These are phyloP conservation scores for Clitopilus hobsonii DNA, from an alignment of 768 basidiomycete species.

Conservation along the genomic window DNA sequence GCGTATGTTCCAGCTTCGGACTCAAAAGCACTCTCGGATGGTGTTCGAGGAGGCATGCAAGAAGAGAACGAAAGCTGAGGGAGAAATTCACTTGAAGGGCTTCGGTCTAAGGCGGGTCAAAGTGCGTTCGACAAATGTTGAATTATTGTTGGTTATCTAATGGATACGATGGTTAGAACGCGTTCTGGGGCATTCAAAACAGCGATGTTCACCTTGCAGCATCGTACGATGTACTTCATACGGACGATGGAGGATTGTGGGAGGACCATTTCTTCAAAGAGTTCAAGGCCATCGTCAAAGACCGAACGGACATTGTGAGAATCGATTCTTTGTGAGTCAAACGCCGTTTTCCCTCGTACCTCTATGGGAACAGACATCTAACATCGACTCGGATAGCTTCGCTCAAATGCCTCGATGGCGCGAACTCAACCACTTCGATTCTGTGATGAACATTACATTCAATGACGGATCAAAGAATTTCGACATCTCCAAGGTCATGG, in stretches of 20 bases:
- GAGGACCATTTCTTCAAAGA: slow-evolving; percentile 25
- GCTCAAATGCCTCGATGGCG: background rate
- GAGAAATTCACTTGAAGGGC: no score
- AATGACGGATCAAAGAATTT: background rate
- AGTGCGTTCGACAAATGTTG: no score
- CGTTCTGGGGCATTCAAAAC: slow-evolving; percentile 30
- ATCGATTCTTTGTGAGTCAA: background rate
- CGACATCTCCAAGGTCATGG: background rate
- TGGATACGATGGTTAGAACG: no score
- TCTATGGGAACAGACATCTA: background rate
- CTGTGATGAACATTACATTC: background rate
- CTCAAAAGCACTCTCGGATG: no score
- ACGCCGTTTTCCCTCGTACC: background rate
- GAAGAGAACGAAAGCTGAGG: no score
- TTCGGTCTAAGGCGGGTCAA: no score
- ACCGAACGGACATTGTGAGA: background rate
- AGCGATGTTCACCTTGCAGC: slow-evolving; percentile 28
- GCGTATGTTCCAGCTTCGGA: slow-evolving; percentile 7
- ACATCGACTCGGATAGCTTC: background rate
- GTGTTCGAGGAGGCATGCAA: no score
- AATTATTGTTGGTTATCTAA: no score
- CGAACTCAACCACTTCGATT: background rate
- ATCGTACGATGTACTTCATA: slow-evolving; percentile 36
- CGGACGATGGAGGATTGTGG: slow-evolving; percentile 24
- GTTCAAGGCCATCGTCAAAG: slow-evolving; percentile 15